Base-by-base conservation (phyloP, 2,329 filamentous ascomycete species). In the Sporothrix globosa region DNA sequence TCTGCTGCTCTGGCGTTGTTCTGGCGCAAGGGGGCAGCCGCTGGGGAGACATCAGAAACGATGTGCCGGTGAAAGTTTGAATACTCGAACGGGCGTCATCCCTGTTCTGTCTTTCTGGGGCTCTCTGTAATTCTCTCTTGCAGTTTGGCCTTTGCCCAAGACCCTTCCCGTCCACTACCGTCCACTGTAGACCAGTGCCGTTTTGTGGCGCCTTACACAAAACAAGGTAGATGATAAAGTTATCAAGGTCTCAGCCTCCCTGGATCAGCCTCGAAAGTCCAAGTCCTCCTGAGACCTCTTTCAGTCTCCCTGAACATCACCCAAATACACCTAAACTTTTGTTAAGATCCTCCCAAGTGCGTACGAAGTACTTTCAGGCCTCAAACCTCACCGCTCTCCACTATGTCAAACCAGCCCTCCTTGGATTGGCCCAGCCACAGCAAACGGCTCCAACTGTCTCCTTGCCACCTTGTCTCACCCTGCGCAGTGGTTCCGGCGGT, bases 391-490 rank as follows among this genome's bases (percentile, higher is more conserved):
- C 39, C 21, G 17, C 3, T 4, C 60, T 41, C 60, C 44, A 65
- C 41, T 65, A 46, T 61, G 34, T 27, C 13, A 27, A 21, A 65
- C 24, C 7, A 34, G 17, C n/a, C 34, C 44, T 50, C 61, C 44
- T 44, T 65, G 61, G 61, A 65, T 65, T 24, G 27, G n/a, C 63
- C 30, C 27, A 39, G 21, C 34, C 30, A 60, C 10, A 34, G 56
- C 9, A 44, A 17, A 41, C n/a, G 30, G 13, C 4, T 6, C 39
- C 39, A 63, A 39, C n/a, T 54, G 58, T 39, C 19, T 52, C 63
- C 48, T 48, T 53, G 63, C 63, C 63, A 27, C 63, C 10, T 19
- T 67, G 63, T 67, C 63, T 67, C 63, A 67, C 46, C 19, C 53
- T 41, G 39, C 24, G 24, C 27, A 50, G 21, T 46, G 39, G 34